These are phyloP conservation scores for Kuraishia molischiana DNA, from an alignment of 805 yeast genomes.

Conservation along the genomic window DNA sequence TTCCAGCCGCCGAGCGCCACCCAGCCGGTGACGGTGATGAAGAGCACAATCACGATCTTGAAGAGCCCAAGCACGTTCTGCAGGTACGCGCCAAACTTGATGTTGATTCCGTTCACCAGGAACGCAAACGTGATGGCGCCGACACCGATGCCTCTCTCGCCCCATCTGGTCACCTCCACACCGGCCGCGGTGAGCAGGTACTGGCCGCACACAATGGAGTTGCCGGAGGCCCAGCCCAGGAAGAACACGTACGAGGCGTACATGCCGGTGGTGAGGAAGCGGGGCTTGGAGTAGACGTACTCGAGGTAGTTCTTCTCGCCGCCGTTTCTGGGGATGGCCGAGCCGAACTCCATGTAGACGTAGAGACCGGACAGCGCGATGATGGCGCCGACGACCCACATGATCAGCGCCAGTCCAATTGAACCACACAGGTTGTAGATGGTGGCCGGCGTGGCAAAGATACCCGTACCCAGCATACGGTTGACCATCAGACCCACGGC, in stretches of 20 bases:
- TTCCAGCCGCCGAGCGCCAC: constrained; percentile 72
- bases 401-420: constrained; percentile 30
- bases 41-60: constrained; percentile 58
- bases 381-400: constrained; percentile 32
- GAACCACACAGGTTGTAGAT: constrained; percentile 36
- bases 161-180: constrained; percentile 60
- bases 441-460: constrained; percentile 60
- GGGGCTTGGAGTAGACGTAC: constrained; percentile 58
- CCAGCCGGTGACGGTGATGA: constrained; percentile 75
- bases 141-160: constrained; percentile 66
- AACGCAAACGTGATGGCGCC: constrained; percentile 68
- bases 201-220: constrained; percentile 73
- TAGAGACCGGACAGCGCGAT: constrained; percentile 27
- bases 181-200: constrained; percentile 70
- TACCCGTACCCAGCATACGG: constrained; percentile 71
- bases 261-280: constrained; percentile 53
- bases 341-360: constrained; percentile 30
- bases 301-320: constrained; percentile 83
- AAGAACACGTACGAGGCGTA: constrained; percentile 65
- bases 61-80: constrained; percentile 62
- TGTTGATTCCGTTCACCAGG: constrained; percentile 49
- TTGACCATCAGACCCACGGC: constrained; percentile 60
- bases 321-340: constrained; percentile 51
- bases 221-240: constrained; percentile 83
- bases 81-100: constrained; percentile 56